Evolutionary conservation across 2,329 filamentous ascomycete species (phyloP).

Genomic region (Plectosphaerella plurivora): DNA sequence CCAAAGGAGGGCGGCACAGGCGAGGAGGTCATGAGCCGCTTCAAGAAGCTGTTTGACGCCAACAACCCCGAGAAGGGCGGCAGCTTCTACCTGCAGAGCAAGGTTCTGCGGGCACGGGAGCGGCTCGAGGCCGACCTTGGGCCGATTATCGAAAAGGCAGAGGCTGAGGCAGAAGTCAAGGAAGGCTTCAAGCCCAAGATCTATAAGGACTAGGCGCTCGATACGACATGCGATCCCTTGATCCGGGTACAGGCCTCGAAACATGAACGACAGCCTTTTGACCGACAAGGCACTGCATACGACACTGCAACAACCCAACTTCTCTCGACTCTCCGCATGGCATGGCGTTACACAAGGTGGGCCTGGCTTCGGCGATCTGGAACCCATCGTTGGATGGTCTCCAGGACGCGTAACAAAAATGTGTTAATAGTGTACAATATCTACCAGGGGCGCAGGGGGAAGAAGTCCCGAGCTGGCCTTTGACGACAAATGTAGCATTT

Average conservation of each 20-base stretch:
- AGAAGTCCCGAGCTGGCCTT: background rate
- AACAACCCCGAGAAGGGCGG: conserved; percentile 96
- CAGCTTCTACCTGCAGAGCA: conserved; percentile 98
- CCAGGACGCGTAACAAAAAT: conserved; percentile 1
- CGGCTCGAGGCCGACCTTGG: conserved; percentile 83
- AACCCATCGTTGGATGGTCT: background rate
- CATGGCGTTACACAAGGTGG: conserved; percentile 12
- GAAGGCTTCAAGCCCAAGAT: conserved; percentile 94
- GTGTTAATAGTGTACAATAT: conserved; percentile 3
- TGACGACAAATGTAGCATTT: background rate
- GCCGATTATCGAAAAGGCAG: conserved; percentile 64
- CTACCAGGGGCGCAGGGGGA: background rate
- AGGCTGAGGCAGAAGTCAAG: conserved; percentile 71
- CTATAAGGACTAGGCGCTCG: conserved; percentile 63
- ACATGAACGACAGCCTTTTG: background rate
- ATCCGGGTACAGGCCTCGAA: background rate
- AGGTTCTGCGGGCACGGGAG: conserved; percentile 86
- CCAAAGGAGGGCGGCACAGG: conserved; percentile 74
- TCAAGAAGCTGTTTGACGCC: conserved; percentile 90
- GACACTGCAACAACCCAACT: conserved; percentile 3
- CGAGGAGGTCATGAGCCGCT: conserved; percentile 76
- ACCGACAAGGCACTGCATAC: background rate
- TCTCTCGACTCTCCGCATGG: conserved; percentile 15
- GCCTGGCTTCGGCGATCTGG: background rate
- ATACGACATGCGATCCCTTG: background rate